Percentiles rank a stretch among this genome's conserved stretches.
Evolutionary conservation across 495 filamentous ascomycete species (phyloP).

Genomic region (Bathelium albidoporum): DNA sequence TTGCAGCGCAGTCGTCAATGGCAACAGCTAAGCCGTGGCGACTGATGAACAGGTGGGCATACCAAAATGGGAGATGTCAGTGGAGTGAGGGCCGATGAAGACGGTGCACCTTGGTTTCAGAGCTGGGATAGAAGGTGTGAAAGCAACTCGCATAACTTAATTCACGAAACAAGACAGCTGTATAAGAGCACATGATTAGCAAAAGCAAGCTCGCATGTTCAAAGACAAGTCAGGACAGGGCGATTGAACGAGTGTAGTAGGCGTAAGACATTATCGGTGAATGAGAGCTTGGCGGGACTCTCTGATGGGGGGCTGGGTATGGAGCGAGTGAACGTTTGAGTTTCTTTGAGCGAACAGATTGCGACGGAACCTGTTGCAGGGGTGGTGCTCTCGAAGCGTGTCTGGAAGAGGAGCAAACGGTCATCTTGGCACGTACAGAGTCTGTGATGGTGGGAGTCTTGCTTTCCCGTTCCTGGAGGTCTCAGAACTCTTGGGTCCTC

Average conservation of each 20-base stretch:
- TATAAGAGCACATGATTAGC: background rate
- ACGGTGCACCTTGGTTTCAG: constrained; percentile 1
- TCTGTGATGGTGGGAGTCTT: background rate
- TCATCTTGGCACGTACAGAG: background rate
- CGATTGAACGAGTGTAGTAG: background rate
- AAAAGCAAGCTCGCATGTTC: background rate
- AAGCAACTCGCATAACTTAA: background rate
- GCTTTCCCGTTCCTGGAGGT: background rate
- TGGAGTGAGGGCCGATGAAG: background rate
- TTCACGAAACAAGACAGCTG: background rate
- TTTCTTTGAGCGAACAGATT: background rate
- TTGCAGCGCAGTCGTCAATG: background rate
- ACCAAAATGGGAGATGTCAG: background rate
- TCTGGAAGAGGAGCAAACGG: background rate
- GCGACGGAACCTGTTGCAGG: constrained; percentile 3
- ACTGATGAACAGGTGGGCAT: background rate
- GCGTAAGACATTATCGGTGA: background rate
- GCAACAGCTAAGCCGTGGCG: background rate
- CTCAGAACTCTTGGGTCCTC: background rate
- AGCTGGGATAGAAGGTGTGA: background rate
- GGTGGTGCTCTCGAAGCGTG: background rate
- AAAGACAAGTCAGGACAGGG: background rate
- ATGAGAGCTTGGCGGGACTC: background rate
- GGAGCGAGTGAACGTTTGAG: background rate
- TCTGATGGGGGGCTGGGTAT: background rate